Conservation (phyloP, 257 asterid genomes). For the Gentiana straminea region DNA sequence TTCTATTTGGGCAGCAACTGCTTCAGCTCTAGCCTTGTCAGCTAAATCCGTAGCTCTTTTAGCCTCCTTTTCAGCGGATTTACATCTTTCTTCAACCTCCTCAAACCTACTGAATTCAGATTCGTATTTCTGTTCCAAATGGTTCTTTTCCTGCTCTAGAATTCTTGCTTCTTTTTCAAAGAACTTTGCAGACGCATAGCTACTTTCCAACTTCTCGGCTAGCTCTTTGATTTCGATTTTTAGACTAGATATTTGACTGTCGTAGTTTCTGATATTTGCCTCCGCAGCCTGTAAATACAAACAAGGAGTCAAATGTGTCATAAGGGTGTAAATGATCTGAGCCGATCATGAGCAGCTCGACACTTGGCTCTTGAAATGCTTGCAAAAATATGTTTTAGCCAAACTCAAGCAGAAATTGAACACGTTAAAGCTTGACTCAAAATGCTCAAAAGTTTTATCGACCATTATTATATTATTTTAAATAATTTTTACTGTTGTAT, state of each 20-base stretch:
- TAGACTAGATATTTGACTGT: conserved; percentile 46
- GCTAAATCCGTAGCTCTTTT: conserved; percentile 83
- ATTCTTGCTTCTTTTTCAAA: conserved; percentile 68
- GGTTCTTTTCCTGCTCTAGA: conserved; percentile 70
- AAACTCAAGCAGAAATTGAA: conserved; percentile 3
- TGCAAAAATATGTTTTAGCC: no score
- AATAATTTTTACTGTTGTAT: no score
- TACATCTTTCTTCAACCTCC: conserved; percentile 78
- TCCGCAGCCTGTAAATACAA: conserved; percentile 62
- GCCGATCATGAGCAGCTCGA: no score
- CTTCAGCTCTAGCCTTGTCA: conserved; percentile 88
- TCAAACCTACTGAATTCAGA: conserved; percentile 60
- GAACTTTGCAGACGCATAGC: conserved; percentile 47
- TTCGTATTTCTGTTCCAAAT: conserved; percentile 73
- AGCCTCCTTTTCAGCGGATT: conserved; percentile 78
- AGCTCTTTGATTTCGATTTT: conserved; percentile 54
- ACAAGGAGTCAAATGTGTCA: background rate
- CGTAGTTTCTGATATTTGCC: conserved; percentile 64
- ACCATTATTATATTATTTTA: no score
- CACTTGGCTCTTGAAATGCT: no score
- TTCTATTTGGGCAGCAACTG: conserved; percentile 76
- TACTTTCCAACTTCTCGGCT: conserved; percentile 47
- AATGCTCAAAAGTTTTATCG: no score
- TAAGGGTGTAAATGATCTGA: no score
- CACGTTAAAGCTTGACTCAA: no score